Conservation (phyloP, 2,329 filamentous ascomycete genomes). For the Ceratocystis albifundus region DNA sequence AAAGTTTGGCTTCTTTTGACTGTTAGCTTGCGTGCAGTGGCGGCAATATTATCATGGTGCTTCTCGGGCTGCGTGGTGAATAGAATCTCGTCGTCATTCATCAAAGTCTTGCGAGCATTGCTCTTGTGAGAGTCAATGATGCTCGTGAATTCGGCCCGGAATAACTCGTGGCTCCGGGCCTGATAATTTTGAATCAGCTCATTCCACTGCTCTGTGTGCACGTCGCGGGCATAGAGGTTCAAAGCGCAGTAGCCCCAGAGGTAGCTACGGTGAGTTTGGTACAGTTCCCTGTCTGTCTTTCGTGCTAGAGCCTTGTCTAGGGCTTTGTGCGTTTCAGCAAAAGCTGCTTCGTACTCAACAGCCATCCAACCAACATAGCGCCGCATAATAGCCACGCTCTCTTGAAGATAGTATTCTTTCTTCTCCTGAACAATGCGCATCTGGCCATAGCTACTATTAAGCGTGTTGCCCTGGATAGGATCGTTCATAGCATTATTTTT, state of each 20-base stretch:
- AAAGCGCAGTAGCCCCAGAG: slow-evolving; percentile 84
- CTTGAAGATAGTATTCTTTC: slow-evolving; percentile 73
- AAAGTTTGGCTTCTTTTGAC: slow-evolving; percentile 88
- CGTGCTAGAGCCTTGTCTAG: slow-evolving; percentile 49
- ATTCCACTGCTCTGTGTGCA: slow-evolving; percentile 72
- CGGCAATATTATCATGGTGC: slow-evolving; percentile 65
- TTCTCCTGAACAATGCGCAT: slow-evolving; percentile 95
- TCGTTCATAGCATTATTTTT: slow-evolving; percentile 21
- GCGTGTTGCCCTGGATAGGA: slow-evolving; percentile 38
- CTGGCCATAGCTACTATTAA: slow-evolving; percentile 65
- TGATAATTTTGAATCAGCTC: slow-evolving; percentile 70
- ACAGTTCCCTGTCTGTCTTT: slow-evolving; percentile 65
- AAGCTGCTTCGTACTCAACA: slow-evolving; percentile 64
- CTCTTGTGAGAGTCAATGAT: slow-evolving; percentile 69
- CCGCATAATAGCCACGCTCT: slow-evolving; percentile 64
- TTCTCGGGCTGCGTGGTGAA: slow-evolving; percentile 78
- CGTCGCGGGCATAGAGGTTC: slow-evolving; percentile 77
- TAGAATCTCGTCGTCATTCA: slow-evolving; percentile 72
- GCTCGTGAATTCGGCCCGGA: slow-evolving; percentile 70
- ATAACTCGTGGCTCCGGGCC: slow-evolving; percentile 60
- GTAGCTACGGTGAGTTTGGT: slow-evolving; percentile 54
- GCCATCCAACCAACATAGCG: slow-evolving; percentile 73
- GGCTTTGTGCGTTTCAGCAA: slow-evolving; percentile 55
- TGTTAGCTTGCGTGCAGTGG: slow-evolving; percentile 75
- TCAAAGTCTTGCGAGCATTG: slow-evolving; percentile 59